Evolutionary conservation across 1,284 basidiomycete species (phyloP).

Genomic region (Peniophora sp.): DNA sequence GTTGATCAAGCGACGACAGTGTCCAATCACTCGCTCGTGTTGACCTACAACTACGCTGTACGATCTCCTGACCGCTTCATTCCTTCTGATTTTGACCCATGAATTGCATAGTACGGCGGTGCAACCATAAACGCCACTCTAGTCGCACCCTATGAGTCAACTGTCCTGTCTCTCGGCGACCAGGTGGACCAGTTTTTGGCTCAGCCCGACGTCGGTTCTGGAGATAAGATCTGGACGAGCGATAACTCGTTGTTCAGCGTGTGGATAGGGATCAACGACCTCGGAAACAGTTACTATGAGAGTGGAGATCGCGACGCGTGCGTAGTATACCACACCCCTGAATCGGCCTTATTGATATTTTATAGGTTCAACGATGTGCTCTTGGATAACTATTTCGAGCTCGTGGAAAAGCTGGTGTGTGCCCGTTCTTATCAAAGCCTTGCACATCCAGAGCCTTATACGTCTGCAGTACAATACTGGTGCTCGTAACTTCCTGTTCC

Average conservation of each 20-base stretch:
- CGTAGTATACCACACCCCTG: neutral
- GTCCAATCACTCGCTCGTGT: constrained; percentile 43
- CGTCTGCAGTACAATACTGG: constrained; percentile 37
- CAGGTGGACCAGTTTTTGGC: constrained; percentile 47
- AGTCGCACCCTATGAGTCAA: constrained; percentile 40
- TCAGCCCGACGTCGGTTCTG: constrained; percentile 26
- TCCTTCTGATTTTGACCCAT: no score
- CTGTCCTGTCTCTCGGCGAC: constrained; percentile 43
- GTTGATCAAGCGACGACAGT: constrained; percentile 41
- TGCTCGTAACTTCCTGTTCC: constrained; percentile 38
- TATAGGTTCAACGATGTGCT: constrained; percentile 41
- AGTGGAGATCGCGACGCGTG: constrained; percentile 30
- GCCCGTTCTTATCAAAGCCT: neutral
- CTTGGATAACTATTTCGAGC: constrained; percentile 43
- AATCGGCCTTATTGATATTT: neutral
- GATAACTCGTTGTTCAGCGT: constrained; percentile 46
- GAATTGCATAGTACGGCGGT: constrained; percentile 46
- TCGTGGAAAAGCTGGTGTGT: constrained; percentile 46
- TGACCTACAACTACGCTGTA: constrained; percentile 50
- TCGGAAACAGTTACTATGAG: constrained; percentile 43
- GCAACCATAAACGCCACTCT: constrained; percentile 49
- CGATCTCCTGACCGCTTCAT: no score
- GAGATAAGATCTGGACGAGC: constrained; percentile 43
- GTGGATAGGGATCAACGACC: constrained; percentile 58
- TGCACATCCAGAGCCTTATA: no score